phyloP scores from a whole-genome alignment of 176 grass and related monocot genomes.

The Urochloa ruziziensis region DNA sequence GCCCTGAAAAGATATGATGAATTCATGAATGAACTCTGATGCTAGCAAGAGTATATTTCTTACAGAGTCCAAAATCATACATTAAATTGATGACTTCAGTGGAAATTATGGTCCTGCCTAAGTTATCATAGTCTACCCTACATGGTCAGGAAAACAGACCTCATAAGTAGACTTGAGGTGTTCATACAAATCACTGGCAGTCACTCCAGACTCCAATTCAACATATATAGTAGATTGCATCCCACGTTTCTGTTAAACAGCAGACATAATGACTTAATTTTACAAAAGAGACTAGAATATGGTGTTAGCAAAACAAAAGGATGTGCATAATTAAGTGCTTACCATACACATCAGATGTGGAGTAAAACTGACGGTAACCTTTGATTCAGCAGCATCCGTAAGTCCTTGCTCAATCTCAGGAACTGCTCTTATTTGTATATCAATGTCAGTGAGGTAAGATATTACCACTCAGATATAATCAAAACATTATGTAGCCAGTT shows the following conservation, averaged over 20 bases:
- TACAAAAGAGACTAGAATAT: not conserved
- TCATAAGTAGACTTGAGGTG: constrained; percentile 77
- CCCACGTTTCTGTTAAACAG: constrained; percentile 75
- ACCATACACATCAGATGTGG: constrained; percentile 98
- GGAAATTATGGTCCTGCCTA: not conserved
- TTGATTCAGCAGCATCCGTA: constrained; percentile 73
- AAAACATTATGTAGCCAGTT: constrained; percentile 2
- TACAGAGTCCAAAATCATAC: not conserved
- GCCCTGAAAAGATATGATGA: constrained; percentile 39
- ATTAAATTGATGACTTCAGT: not conserved
- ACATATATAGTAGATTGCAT: constrained; percentile 97
- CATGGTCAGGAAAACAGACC: constrained; percentile 44
- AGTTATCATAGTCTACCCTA: constrained; percentile 11
- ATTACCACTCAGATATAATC: constrained; percentile 21
- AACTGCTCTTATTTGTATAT: constrained; percentile 50
- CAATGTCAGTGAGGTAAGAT: constrained; percentile 17
- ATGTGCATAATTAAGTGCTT: constrained; percentile 13
- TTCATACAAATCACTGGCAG: constrained; percentile 65
- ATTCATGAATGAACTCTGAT: constrained; percentile 22
- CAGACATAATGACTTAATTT: constrained; percentile 3
- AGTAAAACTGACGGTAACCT: constrained; percentile 94
- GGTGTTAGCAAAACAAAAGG: not conserved
- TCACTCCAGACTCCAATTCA: constrained; percentile 82
- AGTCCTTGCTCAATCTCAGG: constrained; percentile 98
- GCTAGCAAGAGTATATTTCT: not conserved